Base-by-base conservation (phyloP, 2,329 filamentous ascomycete genomes). In the Nannizziopsis arthrosporioides region DNA sequence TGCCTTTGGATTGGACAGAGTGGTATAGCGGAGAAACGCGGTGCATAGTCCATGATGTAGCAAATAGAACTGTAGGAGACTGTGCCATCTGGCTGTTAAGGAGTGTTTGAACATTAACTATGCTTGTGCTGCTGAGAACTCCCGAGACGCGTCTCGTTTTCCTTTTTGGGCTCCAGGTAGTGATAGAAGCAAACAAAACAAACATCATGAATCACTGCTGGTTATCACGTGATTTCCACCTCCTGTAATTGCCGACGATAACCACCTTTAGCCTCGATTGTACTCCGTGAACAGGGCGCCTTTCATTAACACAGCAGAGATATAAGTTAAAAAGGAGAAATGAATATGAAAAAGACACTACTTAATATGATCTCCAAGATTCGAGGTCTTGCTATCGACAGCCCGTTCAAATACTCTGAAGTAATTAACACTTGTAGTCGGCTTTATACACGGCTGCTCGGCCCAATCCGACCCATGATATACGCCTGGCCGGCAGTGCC, bases 11-110 rank as follows among this genome's bases (percentile, higher is more conserved):
- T 11, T 68, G 62, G 37, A 65, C 63, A 49, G 63, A 66, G 55
- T 74, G 69, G 57, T 75, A 69, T 35, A 77, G 67, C n/a, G 73
- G 73, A 3, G 74, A 75, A 7, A 76, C 60, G 53, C 73, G 72
- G 57, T 75, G 72, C 44, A 73, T 60, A n/a, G 63, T 71, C 68
- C 73, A 77, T 22, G 73, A 75, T n/a, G 68, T 69, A 55, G 72
- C 70, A 56, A 74, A 73, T 35, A 77, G 63, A 38, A 52, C 44
- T 22, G 46, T 35, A 17, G 51, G 37, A 30, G 51, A 47, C 22
- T 42, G 36, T 44, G 53, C 51, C 53, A 54, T 54, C 7, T 44
- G 32, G 9, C 5, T 3, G 3, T n/a, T 8, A 19, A 19, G 5
- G 8, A 2, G 7, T 10, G 7, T 27, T 27, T 27, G 3, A 3